Conservation (phyloP, 352 stramenopile species). For the Pythium guiyangense region DNA sequence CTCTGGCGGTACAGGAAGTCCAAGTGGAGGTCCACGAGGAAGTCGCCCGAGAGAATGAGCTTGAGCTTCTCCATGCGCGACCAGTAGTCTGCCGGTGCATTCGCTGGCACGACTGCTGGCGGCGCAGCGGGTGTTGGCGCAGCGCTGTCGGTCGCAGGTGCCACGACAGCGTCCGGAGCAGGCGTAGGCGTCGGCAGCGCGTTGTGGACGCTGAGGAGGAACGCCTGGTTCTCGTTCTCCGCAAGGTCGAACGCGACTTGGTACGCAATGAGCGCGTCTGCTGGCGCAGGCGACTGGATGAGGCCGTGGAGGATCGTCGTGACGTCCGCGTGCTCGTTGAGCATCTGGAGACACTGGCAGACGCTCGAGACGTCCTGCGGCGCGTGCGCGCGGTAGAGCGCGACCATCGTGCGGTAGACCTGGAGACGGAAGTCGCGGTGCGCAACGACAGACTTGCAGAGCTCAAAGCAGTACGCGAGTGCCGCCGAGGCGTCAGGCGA, state of each 20-base stretch:
- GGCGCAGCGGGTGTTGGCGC: conserved; percentile 9
- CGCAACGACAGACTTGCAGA: conserved; percentile 91
- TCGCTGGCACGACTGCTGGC: conserved; percentile 25
- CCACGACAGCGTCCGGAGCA: conserved; percentile 23
- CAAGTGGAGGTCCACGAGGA: conserved; percentile 91
- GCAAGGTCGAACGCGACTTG: conserved; percentile 98
- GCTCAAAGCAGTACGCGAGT: conserved; percentile 92
- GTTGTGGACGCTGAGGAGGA: conserved; percentile 91
- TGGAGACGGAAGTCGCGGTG: conserved; percentile 94
- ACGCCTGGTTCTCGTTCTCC: conserved; percentile 98
- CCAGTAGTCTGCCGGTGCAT: conserved; percentile 70
- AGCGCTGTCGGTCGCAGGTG: conserved; percentile 12
- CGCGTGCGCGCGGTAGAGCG: conserved; percentile 62
- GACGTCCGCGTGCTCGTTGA: conserved; percentile 80
- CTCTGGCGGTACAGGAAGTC: conserved; percentile 91
- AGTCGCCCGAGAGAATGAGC: conserved; percentile 82
- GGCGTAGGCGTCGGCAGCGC: conserved; percentile 60
- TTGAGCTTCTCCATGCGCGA: conserved; percentile 85
- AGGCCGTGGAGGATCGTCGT: conserved; percentile 88
- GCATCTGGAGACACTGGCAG: conserved; percentile 87
- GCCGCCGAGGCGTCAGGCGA: conserved; percentile 65
- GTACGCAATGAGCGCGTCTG: conserved; percentile 89
- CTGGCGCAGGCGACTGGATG: conserved; percentile 56
- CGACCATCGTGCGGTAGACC: conserved; percentile 91
- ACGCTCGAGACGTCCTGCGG: conserved; percentile 70